Evolutionary conservation across 257 asterid genomes (phyloP).

Genomic region (Solanum sitiens): DNA sequence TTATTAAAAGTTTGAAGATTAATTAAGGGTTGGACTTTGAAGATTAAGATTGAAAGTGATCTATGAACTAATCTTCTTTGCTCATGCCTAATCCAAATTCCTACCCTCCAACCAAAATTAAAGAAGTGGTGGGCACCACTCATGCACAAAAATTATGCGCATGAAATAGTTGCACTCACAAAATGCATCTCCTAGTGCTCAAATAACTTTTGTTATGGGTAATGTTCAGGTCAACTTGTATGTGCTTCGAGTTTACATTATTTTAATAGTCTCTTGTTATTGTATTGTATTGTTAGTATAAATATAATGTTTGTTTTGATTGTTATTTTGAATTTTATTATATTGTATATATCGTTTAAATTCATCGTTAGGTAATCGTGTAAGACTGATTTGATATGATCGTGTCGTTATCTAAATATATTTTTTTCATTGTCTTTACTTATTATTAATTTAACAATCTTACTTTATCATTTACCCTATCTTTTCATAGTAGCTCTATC

Average conservation of each 20-base stretch:
- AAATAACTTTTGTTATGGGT: neutral
- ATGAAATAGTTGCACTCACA: slow-evolving; percentile 63
- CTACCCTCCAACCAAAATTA: neutral
- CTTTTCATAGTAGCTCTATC: neutral
- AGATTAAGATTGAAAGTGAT: slow-evolving; percentile 2
- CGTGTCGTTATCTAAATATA: neutral
- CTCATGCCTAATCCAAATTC: neutral
- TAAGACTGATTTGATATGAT: neutral
- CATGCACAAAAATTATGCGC: slow-evolving; percentile 40
- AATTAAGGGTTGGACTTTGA: neutral
- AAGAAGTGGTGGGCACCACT: slow-evolving; percentile 38
- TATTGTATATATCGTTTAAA: neutral
- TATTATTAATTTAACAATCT: too few species aligned
- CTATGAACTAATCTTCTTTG: neutral
- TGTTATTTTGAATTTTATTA: neutral
- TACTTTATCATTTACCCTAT: neutral
- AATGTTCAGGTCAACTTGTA: neutral
- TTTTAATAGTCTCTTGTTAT: neutral
- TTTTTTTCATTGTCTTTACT: neutral
- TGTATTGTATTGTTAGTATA: neutral
- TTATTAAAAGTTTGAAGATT: neutral
- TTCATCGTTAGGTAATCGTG: neutral
- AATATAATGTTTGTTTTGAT: neutral
- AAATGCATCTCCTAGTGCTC: slow-evolving; percentile 4
- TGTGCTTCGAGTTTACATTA: neutral